Percentiles rank a stretch among this genome's conserved stretches.
phyloP scores from a whole-genome alignment of 1,139 yeast genomes.

The Pichiaceae sp. region DNA sequence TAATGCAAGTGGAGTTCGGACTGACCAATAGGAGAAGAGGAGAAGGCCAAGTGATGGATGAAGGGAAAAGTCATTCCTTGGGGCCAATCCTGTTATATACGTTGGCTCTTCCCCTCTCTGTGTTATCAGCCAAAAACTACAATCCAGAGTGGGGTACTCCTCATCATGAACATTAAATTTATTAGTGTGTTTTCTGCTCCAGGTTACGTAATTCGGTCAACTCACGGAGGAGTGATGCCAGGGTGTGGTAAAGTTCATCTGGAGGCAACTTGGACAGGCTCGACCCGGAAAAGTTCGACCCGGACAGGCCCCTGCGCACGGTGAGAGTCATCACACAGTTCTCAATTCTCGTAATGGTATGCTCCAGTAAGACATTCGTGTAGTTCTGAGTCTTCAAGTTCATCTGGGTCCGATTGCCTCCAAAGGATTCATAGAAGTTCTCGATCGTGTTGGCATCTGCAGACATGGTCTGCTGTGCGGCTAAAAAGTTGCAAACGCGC shows the following conservation, averaged over 20 bases:
- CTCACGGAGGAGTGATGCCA: background rate
- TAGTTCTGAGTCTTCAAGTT: slow-evolving; percentile 24
- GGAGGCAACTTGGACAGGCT: background rate
- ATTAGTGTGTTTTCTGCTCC: too few species aligned
- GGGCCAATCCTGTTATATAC: background rate
- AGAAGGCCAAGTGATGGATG: too few species aligned
- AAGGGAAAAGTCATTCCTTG: background rate
- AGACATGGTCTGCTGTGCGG: slow-evolving; percentile 3
- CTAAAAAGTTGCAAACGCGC: slow-evolving; percentile 25
- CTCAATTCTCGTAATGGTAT: slow-evolving; percentile 57
- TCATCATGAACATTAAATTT: too few species aligned
- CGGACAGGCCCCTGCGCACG: slow-evolving; percentile 5
- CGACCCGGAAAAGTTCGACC: background rate
- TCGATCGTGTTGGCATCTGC: background rate
- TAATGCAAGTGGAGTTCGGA: background rate
- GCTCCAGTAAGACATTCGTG: slow-evolving; percentile 45
- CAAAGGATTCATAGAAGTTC: slow-evolving; percentile 10
- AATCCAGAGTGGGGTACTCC: too few species aligned
- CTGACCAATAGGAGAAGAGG: background rate
- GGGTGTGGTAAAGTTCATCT: background rate
- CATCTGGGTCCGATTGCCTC: slow-evolving; percentile 8
- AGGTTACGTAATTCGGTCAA: background rate
- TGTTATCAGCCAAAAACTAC: too few species aligned
- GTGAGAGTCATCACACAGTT: slow-evolving; percentile 31
- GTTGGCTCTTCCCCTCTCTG: background rate